Conservation (phyloP, 2,329 filamentous ascomycete genomes). For the Uncinocarpus reesii region DNA sequence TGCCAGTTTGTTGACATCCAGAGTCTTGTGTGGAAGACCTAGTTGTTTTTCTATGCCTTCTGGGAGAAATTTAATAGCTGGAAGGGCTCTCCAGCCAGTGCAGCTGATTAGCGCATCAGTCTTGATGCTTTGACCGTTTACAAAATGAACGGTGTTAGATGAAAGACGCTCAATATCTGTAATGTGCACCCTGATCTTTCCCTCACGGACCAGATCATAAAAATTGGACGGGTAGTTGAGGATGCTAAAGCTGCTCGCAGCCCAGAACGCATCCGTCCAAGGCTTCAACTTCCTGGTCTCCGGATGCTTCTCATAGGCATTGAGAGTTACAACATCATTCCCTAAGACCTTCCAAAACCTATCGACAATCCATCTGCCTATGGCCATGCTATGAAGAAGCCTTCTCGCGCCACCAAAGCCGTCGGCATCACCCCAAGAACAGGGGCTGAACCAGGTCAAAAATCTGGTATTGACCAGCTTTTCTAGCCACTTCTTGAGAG, state of each 20-base stretch:
- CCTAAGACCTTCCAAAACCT: constrained; percentile 46
- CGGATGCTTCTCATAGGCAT: constrained; percentile 37
- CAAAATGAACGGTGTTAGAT: constrained; percentile 39
- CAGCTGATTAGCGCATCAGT: constrained; percentile 46
- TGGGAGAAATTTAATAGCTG: constrained; percentile 41
- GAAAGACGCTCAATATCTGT: constrained; percentile 45
- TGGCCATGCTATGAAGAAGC: constrained; percentile 40
- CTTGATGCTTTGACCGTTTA: constrained; percentile 36
- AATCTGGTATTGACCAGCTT: constrained; percentile 57
- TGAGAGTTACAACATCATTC: constrained; percentile 41
- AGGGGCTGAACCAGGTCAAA: constrained; percentile 64
- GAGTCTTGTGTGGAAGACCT: constrained; percentile 35
- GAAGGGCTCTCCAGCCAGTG: constrained; percentile 48
- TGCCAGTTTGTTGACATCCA: constrained; percentile 26
- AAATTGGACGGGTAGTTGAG: constrained; percentile 51
- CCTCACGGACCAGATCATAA: constrained; percentile 46
- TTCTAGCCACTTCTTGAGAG: constrained; percentile 58
- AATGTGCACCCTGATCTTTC: constrained; percentile 47
- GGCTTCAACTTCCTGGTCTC: constrained; percentile 40
- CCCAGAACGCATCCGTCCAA: constrained; percentile 43
- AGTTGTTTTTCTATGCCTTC: constrained; percentile 35
- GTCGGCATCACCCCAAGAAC: constrained; percentile 57
- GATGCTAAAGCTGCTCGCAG: constrained; percentile 48
- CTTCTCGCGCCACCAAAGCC: constrained; percentile 38
- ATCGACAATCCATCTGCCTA: constrained; percentile 39